These are phyloP conservation scores for Scedosporium dehoogii DNA, from an alignment of 2,329 filamentous ascomycete genomes.

Conservation along the genomic window DNA sequence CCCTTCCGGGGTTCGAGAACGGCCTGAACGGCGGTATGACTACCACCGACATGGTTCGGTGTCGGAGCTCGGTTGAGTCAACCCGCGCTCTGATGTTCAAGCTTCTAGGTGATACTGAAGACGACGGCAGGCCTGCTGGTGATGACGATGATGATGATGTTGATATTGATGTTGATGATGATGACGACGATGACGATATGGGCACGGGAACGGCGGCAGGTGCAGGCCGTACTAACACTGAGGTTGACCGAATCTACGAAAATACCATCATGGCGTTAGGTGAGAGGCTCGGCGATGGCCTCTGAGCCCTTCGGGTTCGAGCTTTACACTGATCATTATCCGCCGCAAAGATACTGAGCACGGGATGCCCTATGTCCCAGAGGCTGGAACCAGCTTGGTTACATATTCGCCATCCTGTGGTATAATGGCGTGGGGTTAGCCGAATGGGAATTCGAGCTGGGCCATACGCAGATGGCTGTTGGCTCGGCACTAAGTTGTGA, in stretches of 20 bases:
- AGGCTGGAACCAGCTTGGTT: too few relatives aligned
- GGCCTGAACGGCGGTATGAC: constrained; percentile 57
- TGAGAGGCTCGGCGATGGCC: constrained; percentile 45
- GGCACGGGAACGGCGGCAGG: constrained; percentile 13
- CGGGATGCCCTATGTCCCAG: too few relatives aligned
- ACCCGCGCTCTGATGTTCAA: constrained; percentile 52
- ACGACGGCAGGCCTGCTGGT: constrained; percentile 23
- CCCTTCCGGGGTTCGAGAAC: constrained; percentile 60
- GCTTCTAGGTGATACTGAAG: constrained; percentile 46
- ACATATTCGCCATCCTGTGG: too few relatives aligned
- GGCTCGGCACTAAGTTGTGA: too few relatives aligned
- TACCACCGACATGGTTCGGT: constrained; percentile 75
- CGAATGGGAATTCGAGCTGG: too few relatives aligned
- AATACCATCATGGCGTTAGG: constrained; percentile 67
- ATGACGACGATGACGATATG: constrained; percentile 24
- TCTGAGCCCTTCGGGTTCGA: background rate
- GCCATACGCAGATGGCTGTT: too few relatives aligned
- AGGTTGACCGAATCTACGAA: constrained; percentile 67
- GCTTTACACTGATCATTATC: too few relatives aligned
- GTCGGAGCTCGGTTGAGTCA: constrained; percentile 70
- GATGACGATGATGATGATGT: constrained; percentile 27
- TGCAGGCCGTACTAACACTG: constrained; percentile 10
- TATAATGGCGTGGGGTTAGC: too few relatives aligned
- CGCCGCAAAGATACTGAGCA: too few relatives aligned
- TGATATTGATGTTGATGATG: constrained; percentile 19